phyloP scores from a whole-genome alignment of 345 rosid species.

The Boechera divaricarpa region DNA sequence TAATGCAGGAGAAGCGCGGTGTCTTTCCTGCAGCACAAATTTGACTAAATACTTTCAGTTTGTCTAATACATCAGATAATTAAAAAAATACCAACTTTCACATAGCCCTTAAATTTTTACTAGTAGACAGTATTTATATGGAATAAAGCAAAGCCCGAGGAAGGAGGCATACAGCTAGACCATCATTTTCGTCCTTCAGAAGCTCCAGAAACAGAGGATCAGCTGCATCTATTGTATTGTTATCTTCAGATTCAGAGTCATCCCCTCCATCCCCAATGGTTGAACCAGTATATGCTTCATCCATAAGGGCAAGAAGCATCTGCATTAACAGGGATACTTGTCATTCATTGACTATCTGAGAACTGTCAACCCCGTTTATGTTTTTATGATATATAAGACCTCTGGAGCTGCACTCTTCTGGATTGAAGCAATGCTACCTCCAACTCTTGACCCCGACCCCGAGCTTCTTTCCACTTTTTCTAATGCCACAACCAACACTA shows the following conservation, averaged over 20 bases:
- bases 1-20: constrained; percentile 77
- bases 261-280: constrained; percentile 89
- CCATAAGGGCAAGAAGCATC: constrained; percentile 99
- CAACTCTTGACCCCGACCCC: constrained; percentile 73
- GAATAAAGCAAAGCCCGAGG: not conserved
- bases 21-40: constrained; percentile 72
- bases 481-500: constrained; percentile 88
- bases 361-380: constrained; percentile 28
- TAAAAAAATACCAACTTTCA: not conserved
- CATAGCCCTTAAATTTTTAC: constrained; percentile 10
- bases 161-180: constrained; percentile 74
- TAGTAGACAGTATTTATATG: not conserved
- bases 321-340: constrained; percentile 45
- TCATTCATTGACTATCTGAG: constrained; percentile 13
- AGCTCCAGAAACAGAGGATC: constrained; percentile 95
- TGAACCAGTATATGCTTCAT: constrained; percentile 99
- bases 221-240: constrained; percentile 74
- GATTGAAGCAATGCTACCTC: constrained; percentile 89
- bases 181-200: constrained; percentile 98
- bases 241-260: constrained; percentile 94
- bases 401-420: constrained; percentile 97
- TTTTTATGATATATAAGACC: constrained; percentile 51
- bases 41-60: constrained; percentile 4
- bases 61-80: not conserved
- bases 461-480: constrained; percentile 91